These are phyloP conservation scores for Inonotus hispidus DNA, from an alignment of 1,284 basidiomycete species.

Conservation along the genomic window DNA sequence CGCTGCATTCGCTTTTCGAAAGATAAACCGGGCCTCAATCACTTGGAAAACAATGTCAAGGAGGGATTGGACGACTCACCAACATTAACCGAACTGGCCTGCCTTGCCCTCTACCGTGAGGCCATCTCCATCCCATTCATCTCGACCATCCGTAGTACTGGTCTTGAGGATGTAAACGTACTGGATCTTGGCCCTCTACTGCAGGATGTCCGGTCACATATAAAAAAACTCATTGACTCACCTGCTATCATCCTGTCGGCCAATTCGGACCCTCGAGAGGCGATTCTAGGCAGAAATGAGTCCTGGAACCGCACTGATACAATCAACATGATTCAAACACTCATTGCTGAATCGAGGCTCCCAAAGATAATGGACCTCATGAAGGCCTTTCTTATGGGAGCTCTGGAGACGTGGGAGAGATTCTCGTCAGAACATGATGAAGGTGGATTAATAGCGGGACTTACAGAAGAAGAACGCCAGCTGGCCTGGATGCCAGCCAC, in stretches of 20 bases:
- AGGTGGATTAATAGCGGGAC: slow-evolving; percentile 5
- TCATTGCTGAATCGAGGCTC: background rate
- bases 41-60: slow-evolving; percentile 29
- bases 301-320: slow-evolving; percentile 6
- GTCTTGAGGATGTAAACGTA: slow-evolving; percentile 24
- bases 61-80: slow-evolving; percentile 26
- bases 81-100: slow-evolving; percentile 33
- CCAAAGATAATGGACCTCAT: slow-evolving; percentile 11
- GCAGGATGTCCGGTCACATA: slow-evolving; percentile 22
- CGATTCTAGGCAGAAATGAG: slow-evolving; percentile 12
- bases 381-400: slow-evolving; percentile 13
- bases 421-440: slow-evolving; percentile 8
- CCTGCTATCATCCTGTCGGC: slow-evolving; percentile 22
- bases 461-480: background rate
- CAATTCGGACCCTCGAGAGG: slow-evolving; percentile 2
- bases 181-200: slow-evolving; percentile 28
- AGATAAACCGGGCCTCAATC: slow-evolving; percentile 19
- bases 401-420: slow-evolving; percentile 9
- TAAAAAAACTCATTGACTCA: slow-evolving; percentile 22
- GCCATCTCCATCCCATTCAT: slow-evolving; percentile 28
- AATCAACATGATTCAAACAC: slow-evolving; percentile 6
- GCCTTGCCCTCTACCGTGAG: slow-evolving; percentile 30
- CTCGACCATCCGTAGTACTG: slow-evolving; percentile 15
- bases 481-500: background rate
- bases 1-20: slow-evolving; percentile 26